These are phyloP conservation scores for Schwanniomyces pseudopolymorphus DNA, from an alignment of 805 yeast genomes.

Conservation along the genomic window DNA sequence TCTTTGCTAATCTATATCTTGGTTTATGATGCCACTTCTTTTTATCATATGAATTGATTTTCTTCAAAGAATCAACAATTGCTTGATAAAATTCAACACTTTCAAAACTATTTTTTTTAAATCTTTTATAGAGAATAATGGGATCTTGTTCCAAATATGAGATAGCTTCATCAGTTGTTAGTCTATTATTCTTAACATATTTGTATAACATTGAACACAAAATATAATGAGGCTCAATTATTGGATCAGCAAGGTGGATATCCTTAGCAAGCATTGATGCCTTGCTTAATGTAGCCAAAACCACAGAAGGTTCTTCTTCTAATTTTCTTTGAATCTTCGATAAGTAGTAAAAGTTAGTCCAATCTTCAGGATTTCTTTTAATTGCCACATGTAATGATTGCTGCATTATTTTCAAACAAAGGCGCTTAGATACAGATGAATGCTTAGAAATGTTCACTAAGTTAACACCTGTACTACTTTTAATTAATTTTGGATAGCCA, in stretches of 20 bases:
- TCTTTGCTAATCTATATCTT: conserved; percentile 64
- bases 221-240: conserved; percentile 78
- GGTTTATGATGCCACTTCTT: conserved; percentile 94
- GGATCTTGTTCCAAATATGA: conserved; percentile 38
- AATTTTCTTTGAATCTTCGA: conserved; percentile 61
- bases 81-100: conserved; percentile 30
- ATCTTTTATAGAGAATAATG: conserved; percentile 12
- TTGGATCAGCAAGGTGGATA: conserved; percentile 45
- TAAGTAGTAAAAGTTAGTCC: conserved; percentile 60
- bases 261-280: conserved; percentile 44
- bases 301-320: conserved; percentile 23
- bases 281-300: conserved; percentile 42
- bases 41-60: conserved; percentile 60
- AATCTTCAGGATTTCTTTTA: conserved; percentile 45
- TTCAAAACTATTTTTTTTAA: not conserved
- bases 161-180: conserved; percentile 41
- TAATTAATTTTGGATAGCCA: conserved; percentile 33
- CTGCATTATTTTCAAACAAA: conserved; percentile 39
- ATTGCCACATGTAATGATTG: conserved; percentile 50
- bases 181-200: conserved; percentile 35
- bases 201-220: conserved; percentile 61
- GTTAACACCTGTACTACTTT: conserved; percentile 20
- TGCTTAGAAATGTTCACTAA: conserved; percentile 22
- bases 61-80: conserved; percentile 47
- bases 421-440: conserved; percentile 17